These are phyloP conservation scores for Phytophthora gonapodyides DNA, from an alignment of 352 stramenopile species.

Conservation along the genomic window DNA sequence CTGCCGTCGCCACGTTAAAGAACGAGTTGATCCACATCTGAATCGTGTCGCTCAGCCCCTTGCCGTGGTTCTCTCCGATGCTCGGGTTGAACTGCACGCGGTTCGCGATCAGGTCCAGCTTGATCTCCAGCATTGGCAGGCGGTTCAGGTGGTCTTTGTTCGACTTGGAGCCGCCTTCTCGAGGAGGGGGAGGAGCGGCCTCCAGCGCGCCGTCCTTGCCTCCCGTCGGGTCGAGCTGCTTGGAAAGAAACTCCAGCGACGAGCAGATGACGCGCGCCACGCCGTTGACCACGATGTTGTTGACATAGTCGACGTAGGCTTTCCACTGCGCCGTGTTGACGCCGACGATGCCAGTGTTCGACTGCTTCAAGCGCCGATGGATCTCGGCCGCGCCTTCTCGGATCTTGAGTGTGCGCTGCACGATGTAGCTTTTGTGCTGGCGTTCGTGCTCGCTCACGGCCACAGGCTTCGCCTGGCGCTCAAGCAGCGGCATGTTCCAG, in stretches of 20 bases:
- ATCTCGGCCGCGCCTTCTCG: conserved; percentile 96
- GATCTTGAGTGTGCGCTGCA: conserved; percentile 94
- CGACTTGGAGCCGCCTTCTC: conserved; percentile 47
- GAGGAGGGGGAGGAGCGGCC: conserved; percentile 16
- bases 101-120: conserved; percentile 93
- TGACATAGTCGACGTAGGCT: conserved; percentile 98
- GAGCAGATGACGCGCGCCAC: conserved; percentile 89
- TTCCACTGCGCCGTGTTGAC: conserved; percentile 97
- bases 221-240: conserved; percentile 93
- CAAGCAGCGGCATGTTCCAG: conserved; percentile 94
- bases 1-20: conserved; percentile 94
- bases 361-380: conserved; percentile 95
- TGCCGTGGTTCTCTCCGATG: conserved; percentile 91
- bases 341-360: conserved; percentile 93
- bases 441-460: conserved; percentile 96
- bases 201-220: conserved; percentile 32
- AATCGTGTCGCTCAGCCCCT: conserved; percentile 94
- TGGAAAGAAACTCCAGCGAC: conserved; percentile 91
- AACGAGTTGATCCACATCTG: conserved; percentile 97
- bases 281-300: conserved; percentile 96
- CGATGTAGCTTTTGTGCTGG: conserved; percentile 93
- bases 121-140: conserved; percentile 97
- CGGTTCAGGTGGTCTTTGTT: conserved; percentile 43
- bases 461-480: conserved; percentile 96
- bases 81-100: conserved; percentile 88